A percentile compares a stretch with the other conserved stretches of the same genome.
These are phyloP conservation scores for Chlamydomonas sp. DNA, from an alignment of 139 green algal genomes.

Conservation along the genomic window DNA sequence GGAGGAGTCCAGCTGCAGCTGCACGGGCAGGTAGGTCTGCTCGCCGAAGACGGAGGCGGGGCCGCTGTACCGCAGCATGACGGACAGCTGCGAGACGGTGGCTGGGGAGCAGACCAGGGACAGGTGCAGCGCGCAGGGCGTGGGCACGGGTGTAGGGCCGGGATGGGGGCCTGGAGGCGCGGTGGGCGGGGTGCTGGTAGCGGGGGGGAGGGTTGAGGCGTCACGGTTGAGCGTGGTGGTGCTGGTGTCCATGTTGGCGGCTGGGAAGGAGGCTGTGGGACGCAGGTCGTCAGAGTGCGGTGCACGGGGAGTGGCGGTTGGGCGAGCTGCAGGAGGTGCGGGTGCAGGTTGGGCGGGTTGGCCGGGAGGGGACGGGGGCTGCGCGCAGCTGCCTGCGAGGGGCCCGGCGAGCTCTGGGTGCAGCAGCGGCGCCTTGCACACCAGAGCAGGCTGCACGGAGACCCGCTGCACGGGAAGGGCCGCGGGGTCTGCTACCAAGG, in stretches of 20 bases:
- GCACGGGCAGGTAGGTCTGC: slow-evolving; percentile 37
- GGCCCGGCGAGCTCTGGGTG: neutral
- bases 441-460: slow-evolving; percentile 14
- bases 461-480: slow-evolving; percentile 7
- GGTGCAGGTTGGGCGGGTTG: too few relatives aligned
- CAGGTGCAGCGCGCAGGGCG: neutral
- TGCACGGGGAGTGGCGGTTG: too few relatives aligned
- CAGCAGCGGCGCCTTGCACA: slow-evolving; percentile 30
- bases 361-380: neutral
- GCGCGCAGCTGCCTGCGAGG: slow-evolving; percentile 8
- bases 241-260: too few relatives aligned
- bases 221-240: too few relatives aligned
- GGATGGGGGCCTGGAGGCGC: too few relatives aligned
- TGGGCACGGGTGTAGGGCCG: neutral
- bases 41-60: slow-evolving; percentile 20
- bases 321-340: too few relatives aligned
- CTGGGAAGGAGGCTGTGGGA: too few relatives aligned
- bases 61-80: slow-evolving; percentile 38
- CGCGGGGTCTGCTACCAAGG: slow-evolving; percentile 2
- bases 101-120: slow-evolving; percentile 13
- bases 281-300: too few relatives aligned
- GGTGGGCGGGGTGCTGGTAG: too few relatives aligned
- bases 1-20: slow-evolving; percentile 26
- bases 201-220: too few relatives aligned
- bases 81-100: slow-evolving; percentile 14